Conservation (phyloP, 257 asterid species). For the Salvia hispanica region DNA sequence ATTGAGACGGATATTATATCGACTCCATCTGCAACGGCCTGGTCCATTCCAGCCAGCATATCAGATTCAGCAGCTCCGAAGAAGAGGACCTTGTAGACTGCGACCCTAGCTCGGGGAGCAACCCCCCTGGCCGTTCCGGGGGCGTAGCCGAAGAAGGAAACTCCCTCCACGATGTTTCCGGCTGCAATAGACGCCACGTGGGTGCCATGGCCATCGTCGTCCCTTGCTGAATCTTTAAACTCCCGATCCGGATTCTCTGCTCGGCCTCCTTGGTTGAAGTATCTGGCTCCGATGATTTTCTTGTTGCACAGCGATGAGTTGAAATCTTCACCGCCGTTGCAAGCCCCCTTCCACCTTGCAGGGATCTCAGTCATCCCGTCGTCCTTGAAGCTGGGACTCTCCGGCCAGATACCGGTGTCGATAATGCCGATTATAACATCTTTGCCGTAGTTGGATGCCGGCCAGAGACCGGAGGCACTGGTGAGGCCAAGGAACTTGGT, state of each 20-base stretch:
- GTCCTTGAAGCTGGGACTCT: slow-evolving; percentile 34
- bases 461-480: slow-evolving; percentile 20
- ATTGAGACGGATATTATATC: slow-evolving; percentile 35
- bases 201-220: slow-evolving; percentile 26
- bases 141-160: slow-evolving; percentile 32
- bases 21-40: slow-evolving; percentile 44
- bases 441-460: slow-evolving; percentile 21
- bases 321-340: slow-evolving; percentile 27
- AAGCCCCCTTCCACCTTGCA: slow-evolving; percentile 29
- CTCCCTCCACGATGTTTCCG: slow-evolving; percentile 22
- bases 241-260: neutral
- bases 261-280: slow-evolving; percentile 15
- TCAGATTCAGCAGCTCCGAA: slow-evolving; percentile 17
- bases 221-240: slow-evolving; percentile 22
- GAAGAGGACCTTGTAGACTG: slow-evolving; percentile 25
- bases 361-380: slow-evolving; percentile 30
- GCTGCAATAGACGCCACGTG: slow-evolving; percentile 36
- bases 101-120: slow-evolving; percentile 27
- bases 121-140: slow-evolving; percentile 31
- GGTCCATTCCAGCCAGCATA: slow-evolving; percentile 38
- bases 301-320: slow-evolving; percentile 38
- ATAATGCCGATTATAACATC: slow-evolving; percentile 34
- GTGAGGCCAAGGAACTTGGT: slow-evolving; percentile 29
- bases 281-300: slow-evolving; percentile 33
- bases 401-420: slow-evolving; percentile 35